Evolutionary conservation across 345 rosid genomes (phyloP).

Genomic region (Erucastrum elatum): DNA sequence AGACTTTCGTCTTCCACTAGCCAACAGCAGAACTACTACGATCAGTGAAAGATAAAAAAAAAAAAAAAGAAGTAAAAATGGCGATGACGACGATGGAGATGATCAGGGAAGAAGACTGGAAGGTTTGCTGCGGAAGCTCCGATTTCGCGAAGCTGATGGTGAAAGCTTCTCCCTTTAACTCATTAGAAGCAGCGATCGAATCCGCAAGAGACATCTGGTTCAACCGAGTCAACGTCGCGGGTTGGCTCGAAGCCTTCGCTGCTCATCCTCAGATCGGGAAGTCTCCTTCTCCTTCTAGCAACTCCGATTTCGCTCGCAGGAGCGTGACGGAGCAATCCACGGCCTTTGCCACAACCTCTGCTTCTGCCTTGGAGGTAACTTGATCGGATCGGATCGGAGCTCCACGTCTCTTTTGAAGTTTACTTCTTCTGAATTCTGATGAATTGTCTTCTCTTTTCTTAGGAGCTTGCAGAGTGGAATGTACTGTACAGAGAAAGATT

Average conservation of each 20-base stretch:
- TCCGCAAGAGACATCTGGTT: slow-evolving; percentile 81
- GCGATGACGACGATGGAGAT: slow-evolving; percentile 37
- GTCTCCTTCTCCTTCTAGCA: slow-evolving; percentile 45
- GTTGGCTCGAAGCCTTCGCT: slow-evolving; percentile 92
- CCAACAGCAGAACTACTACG: neutral
- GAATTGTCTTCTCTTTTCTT: slow-evolving; percentile 9
- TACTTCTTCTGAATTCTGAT: neutral
- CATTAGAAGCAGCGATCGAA: slow-evolving; percentile 50
- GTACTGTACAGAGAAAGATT: slow-evolving; percentile 59
- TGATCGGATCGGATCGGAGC: neutral
- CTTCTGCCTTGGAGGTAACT: slow-evolving; percentile 62
- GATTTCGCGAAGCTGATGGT: slow-evolving; percentile 67
- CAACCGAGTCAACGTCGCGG: slow-evolving; percentile 71
- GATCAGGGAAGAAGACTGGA: slow-evolving; percentile 60
- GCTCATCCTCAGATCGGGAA: slow-evolving; percentile 91
- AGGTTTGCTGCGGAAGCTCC: slow-evolving; percentile 84
- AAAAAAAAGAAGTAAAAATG: neutral
- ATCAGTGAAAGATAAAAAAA: slow-evolving; percentile 3
- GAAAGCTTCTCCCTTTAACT: slow-evolving; percentile 55
- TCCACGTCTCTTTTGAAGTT: neutral
- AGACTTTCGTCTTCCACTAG: neutral
- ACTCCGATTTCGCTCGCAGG: slow-evolving; percentile 56
- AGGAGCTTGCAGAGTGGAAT: slow-evolving; percentile 84
- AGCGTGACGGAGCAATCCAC: slow-evolving; percentile 84
- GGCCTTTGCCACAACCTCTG: slow-evolving; percentile 77